Conservation (phyloP, 331 rosid species). For the Acacia pycnantha region DNA sequence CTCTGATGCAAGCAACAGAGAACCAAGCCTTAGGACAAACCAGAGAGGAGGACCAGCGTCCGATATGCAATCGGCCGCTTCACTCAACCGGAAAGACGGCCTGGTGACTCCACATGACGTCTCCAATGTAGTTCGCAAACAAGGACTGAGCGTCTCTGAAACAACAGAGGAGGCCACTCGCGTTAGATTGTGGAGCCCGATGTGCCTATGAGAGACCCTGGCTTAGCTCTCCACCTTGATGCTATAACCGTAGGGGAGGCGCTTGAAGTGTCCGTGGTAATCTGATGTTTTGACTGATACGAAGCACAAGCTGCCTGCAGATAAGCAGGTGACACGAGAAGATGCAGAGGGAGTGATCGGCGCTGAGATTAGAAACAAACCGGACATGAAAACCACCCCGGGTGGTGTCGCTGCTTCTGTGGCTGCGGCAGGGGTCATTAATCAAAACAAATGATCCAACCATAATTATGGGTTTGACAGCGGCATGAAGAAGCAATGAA, state of each 20-base stretch:
- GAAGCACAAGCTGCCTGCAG: conserved; percentile 34
- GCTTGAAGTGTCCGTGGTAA: conserved; percentile 43
- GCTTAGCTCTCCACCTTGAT: conserved; percentile 28
- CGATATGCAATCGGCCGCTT: conserved; percentile 65
- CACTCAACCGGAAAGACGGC: conserved; percentile 32
- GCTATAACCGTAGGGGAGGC: conserved; percentile 67
- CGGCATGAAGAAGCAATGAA: too few species aligned
- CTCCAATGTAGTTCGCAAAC: conserved; percentile 29
- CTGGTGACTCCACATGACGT: conserved; percentile 23
- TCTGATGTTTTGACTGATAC: conserved; percentile 50
- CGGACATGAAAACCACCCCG: conserved; percentile 50
- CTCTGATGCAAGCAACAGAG: too few species aligned
- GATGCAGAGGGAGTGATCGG: conserved; percentile 66
- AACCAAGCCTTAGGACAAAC: too few species aligned
- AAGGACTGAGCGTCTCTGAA: conserved; percentile 45
- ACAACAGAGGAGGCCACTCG: conserved; percentile 34
- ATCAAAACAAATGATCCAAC: conserved; percentile 34
- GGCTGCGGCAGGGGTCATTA: conserved; percentile 46
- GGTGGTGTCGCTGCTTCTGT: conserved; percentile 60
- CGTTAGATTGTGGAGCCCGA: conserved; percentile 48
- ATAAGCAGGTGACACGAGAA: conserved; percentile 56
- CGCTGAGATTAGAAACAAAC: conserved; percentile 62
- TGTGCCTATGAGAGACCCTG: conserved; percentile 29
- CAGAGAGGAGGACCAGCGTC: conserved; percentile 59
- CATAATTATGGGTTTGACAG: too few species aligned